These are phyloP conservation scores for Takakia lepidozioides DNA, from an alignment of 225 moss, liverwort and hornwort species.

Conservation along the genomic window DNA sequence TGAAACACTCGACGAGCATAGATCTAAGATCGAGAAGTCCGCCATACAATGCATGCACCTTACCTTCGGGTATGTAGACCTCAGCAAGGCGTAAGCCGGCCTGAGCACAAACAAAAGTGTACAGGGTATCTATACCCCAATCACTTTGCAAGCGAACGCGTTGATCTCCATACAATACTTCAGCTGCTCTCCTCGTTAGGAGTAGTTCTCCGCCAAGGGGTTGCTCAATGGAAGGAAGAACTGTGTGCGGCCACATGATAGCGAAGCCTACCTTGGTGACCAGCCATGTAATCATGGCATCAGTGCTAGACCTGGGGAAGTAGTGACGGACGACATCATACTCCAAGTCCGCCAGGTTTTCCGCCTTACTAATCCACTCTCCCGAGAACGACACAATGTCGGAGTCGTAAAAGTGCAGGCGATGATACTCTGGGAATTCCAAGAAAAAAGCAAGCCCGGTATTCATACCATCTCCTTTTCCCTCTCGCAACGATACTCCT, in stretches of 20 bases:
- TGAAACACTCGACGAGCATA: slow-evolving; percentile 44
- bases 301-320: slow-evolving; percentile 38
- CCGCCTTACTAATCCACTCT: slow-evolving; percentile 43
- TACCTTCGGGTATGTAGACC: slow-evolving; percentile 43
- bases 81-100: slow-evolving; percentile 27
- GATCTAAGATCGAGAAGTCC: slow-evolving; percentile 31
- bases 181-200: slow-evolving; percentile 22
- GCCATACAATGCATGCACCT: slow-evolving; percentile 36
- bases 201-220: slow-evolving; percentile 40
- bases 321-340: slow-evolving; percentile 44
- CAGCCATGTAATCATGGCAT: slow-evolving; percentile 53
- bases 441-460: slow-evolving; percentile 32
- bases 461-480: slow-evolving; percentile 55
- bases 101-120: slow-evolving; percentile 33
- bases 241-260: slow-evolving; percentile 31
- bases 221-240: slow-evolving; percentile 33
- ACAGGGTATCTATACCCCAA: slow-evolving; percentile 42
- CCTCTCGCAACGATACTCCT: slow-evolving; percentile 15
- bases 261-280: slow-evolving; percentile 41
- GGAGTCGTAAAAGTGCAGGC: slow-evolving; percentile 41
- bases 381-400: slow-evolving; percentile 34
- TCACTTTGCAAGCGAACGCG: slow-evolving; percentile 42
- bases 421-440: slow-evolving; percentile 19
- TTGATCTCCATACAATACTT: slow-evolving; percentile 20
- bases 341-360: slow-evolving; percentile 32